Conservation (phyloP, 2,329 filamentous ascomycete genomes). For the Chrysoporthe cubensis region DNA sequence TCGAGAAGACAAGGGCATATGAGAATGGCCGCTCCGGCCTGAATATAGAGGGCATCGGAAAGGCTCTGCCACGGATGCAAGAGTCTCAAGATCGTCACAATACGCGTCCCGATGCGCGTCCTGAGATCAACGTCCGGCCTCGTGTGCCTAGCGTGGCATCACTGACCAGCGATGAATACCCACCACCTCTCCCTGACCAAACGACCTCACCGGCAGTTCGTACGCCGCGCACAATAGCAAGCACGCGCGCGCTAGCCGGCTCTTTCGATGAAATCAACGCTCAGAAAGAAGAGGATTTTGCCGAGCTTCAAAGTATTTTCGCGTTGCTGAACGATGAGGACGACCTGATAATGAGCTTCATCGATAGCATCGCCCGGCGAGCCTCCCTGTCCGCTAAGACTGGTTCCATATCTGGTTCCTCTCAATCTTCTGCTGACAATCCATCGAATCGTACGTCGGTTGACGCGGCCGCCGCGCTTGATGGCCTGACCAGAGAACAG, state of each 20-base stretch:
- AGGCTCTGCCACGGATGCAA: neutral
- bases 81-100: neutral
- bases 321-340: neutral
- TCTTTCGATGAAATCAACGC: neutral
- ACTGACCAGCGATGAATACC: neutral
- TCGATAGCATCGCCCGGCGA: neutral
- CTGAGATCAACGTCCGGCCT: neutral
- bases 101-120: neutral
- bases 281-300: neutral
- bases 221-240: neutral
- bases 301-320: neutral
- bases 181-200: neutral
- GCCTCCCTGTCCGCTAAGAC: neutral
- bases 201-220: neutral
- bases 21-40: neutral
- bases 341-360: neutral
- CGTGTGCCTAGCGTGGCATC: neutral
- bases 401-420: neutral
- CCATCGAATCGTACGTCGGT: neutral
- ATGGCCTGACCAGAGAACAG: neutral
- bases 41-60: neutral
- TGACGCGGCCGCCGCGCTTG: neutral
- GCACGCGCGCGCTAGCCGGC: neutral
- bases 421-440: neutral
- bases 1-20: neutral